phyloP scores from a whole-genome alignment of 1,284 basidiomycete species.

The Austroboletus novae-zelandiae region DNA sequence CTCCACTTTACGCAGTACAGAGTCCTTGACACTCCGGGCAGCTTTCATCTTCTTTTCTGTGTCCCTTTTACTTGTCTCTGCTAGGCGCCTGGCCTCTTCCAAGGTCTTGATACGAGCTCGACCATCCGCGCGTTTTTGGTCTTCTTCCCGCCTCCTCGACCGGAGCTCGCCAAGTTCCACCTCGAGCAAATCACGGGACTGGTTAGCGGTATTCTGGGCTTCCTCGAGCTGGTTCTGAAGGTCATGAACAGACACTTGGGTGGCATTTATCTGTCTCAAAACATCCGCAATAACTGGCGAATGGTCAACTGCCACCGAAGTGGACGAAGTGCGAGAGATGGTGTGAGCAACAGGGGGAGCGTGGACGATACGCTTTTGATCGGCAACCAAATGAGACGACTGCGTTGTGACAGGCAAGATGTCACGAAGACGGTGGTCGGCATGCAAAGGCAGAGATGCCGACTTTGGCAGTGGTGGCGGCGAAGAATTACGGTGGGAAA shows the following conservation, averaged over 20 bases:
- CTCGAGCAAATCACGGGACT: slow-evolving; percentile 67
- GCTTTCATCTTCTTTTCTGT: slow-evolving; percentile 84
- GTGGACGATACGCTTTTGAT: slow-evolving; percentile 37
- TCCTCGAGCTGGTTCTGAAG: slow-evolving; percentile 76
- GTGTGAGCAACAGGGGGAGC: slow-evolving; percentile 32
- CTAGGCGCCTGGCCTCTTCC: slow-evolving; percentile 84
- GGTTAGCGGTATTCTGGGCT: slow-evolving; percentile 57
- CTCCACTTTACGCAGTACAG: slow-evolving; percentile 61
- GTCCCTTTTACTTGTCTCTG: slow-evolving; percentile 77
- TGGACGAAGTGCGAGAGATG: slow-evolving; percentile 26
- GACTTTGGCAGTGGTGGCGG: slow-evolving; percentile 83
- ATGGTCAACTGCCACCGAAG: slow-evolving; percentile 43
- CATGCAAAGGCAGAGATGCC: slow-evolving; percentile 70
- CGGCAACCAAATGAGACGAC: slow-evolving; percentile 35
- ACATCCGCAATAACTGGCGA: slow-evolving; percentile 75
- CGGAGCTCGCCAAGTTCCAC: slow-evolving; percentile 73
- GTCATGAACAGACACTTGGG: slow-evolving; percentile 68
- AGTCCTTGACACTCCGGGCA: slow-evolving; percentile 64
- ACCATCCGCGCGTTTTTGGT: slow-evolving; percentile 72
- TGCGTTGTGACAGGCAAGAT: slow-evolving; percentile 33
- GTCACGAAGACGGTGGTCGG: slow-evolving; percentile 33
- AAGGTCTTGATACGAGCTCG: slow-evolving; percentile 80
- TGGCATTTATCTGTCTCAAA: slow-evolving; percentile 70
- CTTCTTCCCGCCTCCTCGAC: slow-evolving; percentile 80
- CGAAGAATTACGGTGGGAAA: slow-evolving; percentile 54